Evolutionary conservation across 345 rosid species (phyloP).

Genomic region (Ceriops zippeliana): DNA sequence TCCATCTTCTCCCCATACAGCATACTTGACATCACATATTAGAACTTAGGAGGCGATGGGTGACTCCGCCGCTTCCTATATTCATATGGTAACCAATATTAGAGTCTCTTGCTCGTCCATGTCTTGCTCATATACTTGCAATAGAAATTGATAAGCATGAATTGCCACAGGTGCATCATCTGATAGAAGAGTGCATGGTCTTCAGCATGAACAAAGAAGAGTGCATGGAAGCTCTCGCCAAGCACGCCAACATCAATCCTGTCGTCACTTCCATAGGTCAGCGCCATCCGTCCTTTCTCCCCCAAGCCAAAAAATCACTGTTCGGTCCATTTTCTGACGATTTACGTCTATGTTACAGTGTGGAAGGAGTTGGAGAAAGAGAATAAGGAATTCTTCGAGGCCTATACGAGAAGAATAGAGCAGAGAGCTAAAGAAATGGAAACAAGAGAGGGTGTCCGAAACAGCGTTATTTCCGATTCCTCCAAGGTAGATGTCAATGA

Average conservation of each 20-base stretch:
- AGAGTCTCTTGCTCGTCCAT: background rate
- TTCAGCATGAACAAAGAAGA: slow-evolving; percentile 88
- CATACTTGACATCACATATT: too few relatives aligned
- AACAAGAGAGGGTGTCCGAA: slow-evolving; percentile 39
- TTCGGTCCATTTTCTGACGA: too few relatives aligned
- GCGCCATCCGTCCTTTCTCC: too few relatives aligned
- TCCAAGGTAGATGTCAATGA: slow-evolving; percentile 5
- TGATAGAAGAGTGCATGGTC: slow-evolving; percentile 79
- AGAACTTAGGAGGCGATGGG: slow-evolving; percentile 2
- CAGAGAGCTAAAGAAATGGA: slow-evolving; percentile 34
- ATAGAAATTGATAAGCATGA: background rate
- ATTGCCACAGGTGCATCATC: slow-evolving; percentile 69
- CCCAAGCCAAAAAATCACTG: too few relatives aligned
- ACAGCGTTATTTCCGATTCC: slow-evolving; percentile 28
- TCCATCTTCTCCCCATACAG: background rate
- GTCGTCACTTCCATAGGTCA: slow-evolving; percentile 81
- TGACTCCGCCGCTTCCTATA: slow-evolving; percentile 26
- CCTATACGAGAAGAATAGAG: slow-evolving; percentile 39
- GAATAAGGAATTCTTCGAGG: slow-evolving; percentile 87
- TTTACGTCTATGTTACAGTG: slow-evolving; percentile 34
- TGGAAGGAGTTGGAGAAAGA: slow-evolving; percentile 92
- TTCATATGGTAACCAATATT: slow-evolving; percentile 18
- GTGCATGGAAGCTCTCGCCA: slow-evolving; percentile 86
- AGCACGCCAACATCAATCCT: slow-evolving; percentile 79
- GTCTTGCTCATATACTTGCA: background rate